Evolutionary conservation across 2,329 filamentous ascomycete genomes (phyloP).

Genomic region (Coccinonectria pachysandricola): DNA sequence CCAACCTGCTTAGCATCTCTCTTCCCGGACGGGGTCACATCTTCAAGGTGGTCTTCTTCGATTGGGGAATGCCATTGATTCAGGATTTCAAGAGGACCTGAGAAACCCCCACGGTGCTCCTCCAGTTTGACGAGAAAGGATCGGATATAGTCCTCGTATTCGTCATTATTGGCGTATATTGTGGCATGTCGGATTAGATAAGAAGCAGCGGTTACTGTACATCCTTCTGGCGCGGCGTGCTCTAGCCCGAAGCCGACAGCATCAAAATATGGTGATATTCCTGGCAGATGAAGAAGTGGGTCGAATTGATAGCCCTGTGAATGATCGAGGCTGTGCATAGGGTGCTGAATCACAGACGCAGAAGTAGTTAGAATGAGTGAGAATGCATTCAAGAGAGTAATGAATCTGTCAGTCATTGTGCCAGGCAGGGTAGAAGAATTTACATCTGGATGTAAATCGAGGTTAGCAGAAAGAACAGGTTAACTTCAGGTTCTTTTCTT

Average conservation of each 20-base stretch:
- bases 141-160: constrained; percentile 16
- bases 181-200: constrained; percentile 15
- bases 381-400: constrained; percentile 1
- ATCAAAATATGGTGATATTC: constrained; percentile 17
- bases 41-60: constrained; percentile 12
- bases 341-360: constrained; percentile 8
- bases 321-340: constrained; percentile 10
- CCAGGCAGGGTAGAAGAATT: no score
- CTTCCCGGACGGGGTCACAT: constrained; percentile 13
- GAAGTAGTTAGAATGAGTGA: constrained; percentile 1
- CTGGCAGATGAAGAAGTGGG: constrained; percentile 13
- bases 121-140: constrained; percentile 14
- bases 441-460: no score
- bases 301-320: constrained; percentile 15
- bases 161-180: constrained; percentile 15
- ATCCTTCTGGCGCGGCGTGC: constrained; percentile 13
- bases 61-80: constrained; percentile 15
- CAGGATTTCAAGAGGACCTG: constrained; percentile 9
- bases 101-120: constrained; percentile 11
- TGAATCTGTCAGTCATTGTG: constrained; percentile 6
- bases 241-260: constrained; percentile 13
- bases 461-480: no score
- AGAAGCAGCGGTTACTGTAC: constrained; percentile 11
- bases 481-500: no score
- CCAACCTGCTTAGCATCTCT: constrained; percentile 10